phyloP scores from a whole-genome alignment of 345 rosid species.

The Citrus sinensis region DNA sequence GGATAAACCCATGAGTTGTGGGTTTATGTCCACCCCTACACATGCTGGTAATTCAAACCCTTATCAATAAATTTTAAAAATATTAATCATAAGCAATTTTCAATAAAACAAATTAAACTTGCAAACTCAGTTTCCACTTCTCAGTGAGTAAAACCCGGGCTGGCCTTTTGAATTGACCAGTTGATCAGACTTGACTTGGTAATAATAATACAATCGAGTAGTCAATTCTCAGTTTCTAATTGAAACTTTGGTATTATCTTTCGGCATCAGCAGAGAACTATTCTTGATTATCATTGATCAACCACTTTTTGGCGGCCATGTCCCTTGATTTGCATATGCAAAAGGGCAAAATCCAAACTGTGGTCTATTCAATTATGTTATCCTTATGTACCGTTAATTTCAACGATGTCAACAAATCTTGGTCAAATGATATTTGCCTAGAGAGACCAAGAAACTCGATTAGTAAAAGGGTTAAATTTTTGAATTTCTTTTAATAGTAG shows the following conservation, averaged over 20 bases:
- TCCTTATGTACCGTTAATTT: background rate
- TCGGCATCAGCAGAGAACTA: background rate
- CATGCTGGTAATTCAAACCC: too few species aligned
- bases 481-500: too few species aligned
- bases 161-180: background rate
- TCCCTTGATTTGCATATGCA: too few species aligned
- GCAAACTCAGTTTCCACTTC: too few species aligned
- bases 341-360: too few species aligned
- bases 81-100: too few species aligned
- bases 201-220: background rate
- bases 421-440: background rate
- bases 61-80: too few species aligned
- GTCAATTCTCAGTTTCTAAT: background rate
- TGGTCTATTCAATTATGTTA: too few species aligned
- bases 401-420: background rate
- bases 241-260: too few species aligned
- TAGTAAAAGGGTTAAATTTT: background rate
- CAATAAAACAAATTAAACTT: too few species aligned
- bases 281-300: background rate
- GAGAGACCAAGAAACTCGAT: background rate
- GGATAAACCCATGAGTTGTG: too few species aligned
- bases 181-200: conserved; percentile 6
- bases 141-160: background rate
- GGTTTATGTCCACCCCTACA: too few species aligned
- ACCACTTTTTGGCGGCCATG: background rate